Conservation (phyloP, 2,329 filamentous ascomycete species). For the Colletotrichum sansevieriae region DNA sequence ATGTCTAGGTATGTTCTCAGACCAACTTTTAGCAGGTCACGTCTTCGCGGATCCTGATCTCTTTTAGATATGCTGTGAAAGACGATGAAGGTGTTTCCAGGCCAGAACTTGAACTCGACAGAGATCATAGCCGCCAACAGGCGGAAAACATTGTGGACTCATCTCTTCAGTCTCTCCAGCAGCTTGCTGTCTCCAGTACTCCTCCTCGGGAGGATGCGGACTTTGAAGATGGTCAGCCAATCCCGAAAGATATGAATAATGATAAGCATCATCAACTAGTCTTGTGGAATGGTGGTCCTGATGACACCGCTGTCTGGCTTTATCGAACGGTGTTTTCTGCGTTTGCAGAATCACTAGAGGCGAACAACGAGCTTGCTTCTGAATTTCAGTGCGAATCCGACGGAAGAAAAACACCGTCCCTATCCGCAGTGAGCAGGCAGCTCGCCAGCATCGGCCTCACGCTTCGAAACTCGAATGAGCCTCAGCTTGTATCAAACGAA, state of each 20-base stretch:
- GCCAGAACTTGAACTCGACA: not conserved
- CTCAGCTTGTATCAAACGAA: not conserved
- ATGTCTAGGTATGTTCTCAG: not conserved
- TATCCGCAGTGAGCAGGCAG: not conserved
- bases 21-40: accelerated
- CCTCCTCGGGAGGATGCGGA: not conserved
- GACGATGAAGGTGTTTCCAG: accelerated
- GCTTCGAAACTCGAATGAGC: not conserved
- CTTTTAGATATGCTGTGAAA: too few relatives aligned
- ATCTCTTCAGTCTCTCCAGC: not conserved
- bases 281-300: not conserved
- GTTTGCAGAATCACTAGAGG: not conserved
- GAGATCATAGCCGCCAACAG: not conserved
- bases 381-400: not conserved
- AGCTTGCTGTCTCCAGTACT: not conserved
- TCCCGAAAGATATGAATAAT: accelerated
- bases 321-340: not conserved
- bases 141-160: not conserved
- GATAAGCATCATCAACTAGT: not conserved
- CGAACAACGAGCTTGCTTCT: not conserved
- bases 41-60: accelerated
- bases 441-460: not conserved
- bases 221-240: not conserved
- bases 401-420: accelerated
- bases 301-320: not conserved